Evolutionary conservation across 306 rosid genomes (phyloP), one percentile per base, ranked within the genome.

Genomic region (Mucuna pruriens): DNA sequence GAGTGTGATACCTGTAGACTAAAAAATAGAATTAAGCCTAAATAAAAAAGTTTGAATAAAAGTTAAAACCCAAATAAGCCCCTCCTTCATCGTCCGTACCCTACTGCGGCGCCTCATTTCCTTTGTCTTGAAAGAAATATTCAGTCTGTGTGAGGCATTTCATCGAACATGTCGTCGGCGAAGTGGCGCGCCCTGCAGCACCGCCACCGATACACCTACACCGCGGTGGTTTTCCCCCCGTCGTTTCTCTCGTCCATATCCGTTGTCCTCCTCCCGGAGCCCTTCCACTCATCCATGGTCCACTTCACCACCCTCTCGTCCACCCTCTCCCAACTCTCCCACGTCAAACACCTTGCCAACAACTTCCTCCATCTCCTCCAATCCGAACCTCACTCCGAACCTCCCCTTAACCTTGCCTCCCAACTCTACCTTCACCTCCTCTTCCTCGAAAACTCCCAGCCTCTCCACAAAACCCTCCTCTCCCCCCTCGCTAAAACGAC

Each of bases 181-280:
- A 95, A 95, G 83, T 95, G 99, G 99, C 93, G 98, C 5, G 98
- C 98, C 16, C 89, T 95, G 2, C 99, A 95, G 85, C 99, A 95
- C 82, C 99, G 98, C 73, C 99, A 95, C 80, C 94, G 92, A 2
- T 93, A 90, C 89, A 95, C 99, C 40, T 93, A 95, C 89, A 93
- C 86, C 84, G 97, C 98, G 75, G 88, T 93, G 83, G 87, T 86
- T 9, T 90, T 95, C 85, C 96, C 97, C 6, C 51, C 72, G 0
- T 72, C 89, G 2, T 91, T 64, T 83, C 39, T 93, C 83, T 83
- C 84, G 8, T 74, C 92, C 55, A 79, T 62, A n/a, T n/a, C n/a
- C 60, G 7, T 44, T 36, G 34, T 40, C 36, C 49, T 45, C 70
- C 82, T 51, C 44, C 22, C 45, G 48, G 58, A 65, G 34, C 19